These are phyloP conservation scores for Aphanomyces invadans DNA, from an alignment of 352 stramenopile genomes.

Conservation along the genomic window DNA sequence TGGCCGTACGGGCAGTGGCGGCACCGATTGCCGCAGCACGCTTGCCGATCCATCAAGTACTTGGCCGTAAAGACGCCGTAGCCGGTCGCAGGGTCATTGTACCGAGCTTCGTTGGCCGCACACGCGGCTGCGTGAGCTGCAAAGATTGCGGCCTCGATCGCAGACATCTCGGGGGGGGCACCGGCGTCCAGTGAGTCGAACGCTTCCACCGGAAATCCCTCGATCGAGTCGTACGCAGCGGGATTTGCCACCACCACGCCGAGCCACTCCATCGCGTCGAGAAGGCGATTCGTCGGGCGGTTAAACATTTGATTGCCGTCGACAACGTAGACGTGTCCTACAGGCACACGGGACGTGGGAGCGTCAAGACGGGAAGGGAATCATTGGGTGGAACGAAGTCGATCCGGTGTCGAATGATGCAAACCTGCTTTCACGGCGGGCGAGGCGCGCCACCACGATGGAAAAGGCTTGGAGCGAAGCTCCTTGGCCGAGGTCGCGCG, in stretches of 20 bases:
- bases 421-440: conserved; percentile 28
- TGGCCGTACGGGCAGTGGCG: conserved; percentile 87
- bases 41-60: conserved; percentile 60
- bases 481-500: conserved; percentile 40
- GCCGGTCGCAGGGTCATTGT: conserved; percentile 75
- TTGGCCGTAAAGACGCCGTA: conserved; percentile 85
- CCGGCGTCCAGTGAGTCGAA: background rate
- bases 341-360: no score
- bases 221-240: background rate
- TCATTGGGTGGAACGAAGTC: no score
- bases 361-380: no score
- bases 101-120: conserved; percentile 52
- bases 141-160: conserved; percentile 37
- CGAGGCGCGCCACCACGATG: conserved; percentile 24
- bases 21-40: conserved; percentile 86
- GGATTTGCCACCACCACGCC: conserved; percentile 29
- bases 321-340: conserved; percentile 32
- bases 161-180: background rate
- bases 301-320: conserved; percentile 70
- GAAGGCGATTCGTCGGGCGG: conserved; percentile 44
- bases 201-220: conserved; percentile 38
- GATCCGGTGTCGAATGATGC: no score
- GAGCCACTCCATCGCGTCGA: conserved; percentile 53
- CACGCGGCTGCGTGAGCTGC: conserved; percentile 68
- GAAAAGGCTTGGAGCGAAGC: conserved; percentile 25